phyloP scores from a whole-genome alignment of 2,329 filamentous ascomycete genomes.

The Fusarium anguioides region DNA sequence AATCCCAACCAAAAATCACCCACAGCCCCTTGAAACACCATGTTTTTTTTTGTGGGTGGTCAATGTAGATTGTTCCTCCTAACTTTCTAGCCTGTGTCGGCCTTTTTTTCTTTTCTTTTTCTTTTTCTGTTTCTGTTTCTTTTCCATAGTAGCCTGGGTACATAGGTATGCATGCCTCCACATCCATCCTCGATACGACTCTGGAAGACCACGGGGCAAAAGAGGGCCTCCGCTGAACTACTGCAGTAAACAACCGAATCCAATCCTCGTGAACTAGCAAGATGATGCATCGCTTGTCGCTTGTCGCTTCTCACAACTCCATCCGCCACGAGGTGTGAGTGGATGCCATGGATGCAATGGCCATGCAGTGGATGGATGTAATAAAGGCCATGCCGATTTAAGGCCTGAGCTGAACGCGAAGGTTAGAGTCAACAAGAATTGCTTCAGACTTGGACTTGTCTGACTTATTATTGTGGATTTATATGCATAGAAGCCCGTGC shows the following conservation, averaged over 20 bases:
- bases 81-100: no score
- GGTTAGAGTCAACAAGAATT: neutral
- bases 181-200: constrained; percentile 20
- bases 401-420: constrained; percentile 16
- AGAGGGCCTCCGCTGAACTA: neutral
- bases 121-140: neutral
- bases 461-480: neutral
- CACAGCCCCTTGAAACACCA: constrained; percentile 36
- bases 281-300: constrained; percentile 4
- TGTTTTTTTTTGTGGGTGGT: neutral
- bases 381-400: neutral
- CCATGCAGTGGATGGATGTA: no score
- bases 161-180: no score
- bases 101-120: neutral
- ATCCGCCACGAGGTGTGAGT: constrained; percentile 26
- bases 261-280: constrained; percentile 10
- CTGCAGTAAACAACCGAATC: constrained; percentile 10
- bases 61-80: neutral
- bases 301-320: constrained; percentile 3
- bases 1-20: constrained; percentile 6
- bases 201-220: constrained; percentile 3
- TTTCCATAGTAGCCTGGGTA: no score
- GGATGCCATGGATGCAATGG: neutral
- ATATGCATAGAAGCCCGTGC: neutral
- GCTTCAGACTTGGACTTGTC: neutral